These are phyloP conservation scores for Penicillium nordicum DNA, from an alignment of 2,329 filamentous ascomycete species.

Conservation along the genomic window DNA sequence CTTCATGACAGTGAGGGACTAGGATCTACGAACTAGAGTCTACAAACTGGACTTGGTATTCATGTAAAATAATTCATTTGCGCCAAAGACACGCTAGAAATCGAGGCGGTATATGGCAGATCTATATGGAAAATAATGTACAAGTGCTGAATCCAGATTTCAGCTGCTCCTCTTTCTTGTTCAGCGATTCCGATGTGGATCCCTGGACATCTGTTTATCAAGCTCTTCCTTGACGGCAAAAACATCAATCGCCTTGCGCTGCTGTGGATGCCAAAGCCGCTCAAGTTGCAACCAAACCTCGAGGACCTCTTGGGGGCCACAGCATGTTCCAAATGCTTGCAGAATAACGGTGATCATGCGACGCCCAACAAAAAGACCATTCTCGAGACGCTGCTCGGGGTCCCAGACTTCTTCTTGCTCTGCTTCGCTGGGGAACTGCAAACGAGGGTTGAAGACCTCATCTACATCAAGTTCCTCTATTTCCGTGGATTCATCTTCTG, in stretches of 20 bases:
- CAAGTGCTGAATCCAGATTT: conserved; percentile 17
- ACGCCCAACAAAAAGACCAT: conserved; percentile 42
- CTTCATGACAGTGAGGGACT: neutral
- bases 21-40: neutral
- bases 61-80: conserved; percentile 1
- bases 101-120: conserved; percentile 17
- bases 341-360: conserved; percentile 39
- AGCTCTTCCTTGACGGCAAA: conserved; percentile 38
- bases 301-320: conserved; percentile 35
- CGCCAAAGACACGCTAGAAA: conserved; percentile 14
- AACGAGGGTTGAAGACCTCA: conserved; percentile 5
- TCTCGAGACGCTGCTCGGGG: conserved; percentile 34
- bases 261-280: conserved; percentile 39
- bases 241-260: conserved; percentile 37
- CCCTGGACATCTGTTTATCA: conserved; percentile 32
- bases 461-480: conserved; percentile 6
- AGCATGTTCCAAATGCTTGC: conserved; percentile 40
- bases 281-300: conserved; percentile 41
- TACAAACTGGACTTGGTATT: neutral
- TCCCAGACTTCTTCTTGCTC: conserved; percentile 10
- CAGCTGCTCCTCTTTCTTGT: conserved; percentile 3
- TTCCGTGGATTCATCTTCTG: conserved; percentile 6
- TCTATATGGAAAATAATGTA: conserved; percentile 29
- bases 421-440: neutral
- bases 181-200: conserved; percentile 9